Conservation (phyloP, 805 yeast genomes). For the Zygotorulaspora danielsina region DNA sequence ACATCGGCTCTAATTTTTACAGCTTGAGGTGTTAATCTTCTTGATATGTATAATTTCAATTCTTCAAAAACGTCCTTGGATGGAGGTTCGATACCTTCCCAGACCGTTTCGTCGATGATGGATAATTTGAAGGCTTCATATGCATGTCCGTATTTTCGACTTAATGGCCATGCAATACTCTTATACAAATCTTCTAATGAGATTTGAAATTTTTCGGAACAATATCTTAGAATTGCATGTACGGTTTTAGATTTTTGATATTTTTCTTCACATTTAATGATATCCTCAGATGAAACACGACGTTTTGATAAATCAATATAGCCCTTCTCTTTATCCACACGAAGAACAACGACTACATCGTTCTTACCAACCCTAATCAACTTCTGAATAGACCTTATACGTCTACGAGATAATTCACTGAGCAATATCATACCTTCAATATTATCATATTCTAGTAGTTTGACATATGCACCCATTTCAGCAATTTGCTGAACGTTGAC, state of each 20-base stretch:
- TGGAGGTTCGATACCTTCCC: constrained; percentile 74
- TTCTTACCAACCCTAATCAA: constrained; percentile 96
- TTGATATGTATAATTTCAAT: constrained; percentile 77
- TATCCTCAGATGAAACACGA: constrained; percentile 97
- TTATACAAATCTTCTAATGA: constrained; percentile 82
- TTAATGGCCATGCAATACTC: constrained; percentile 95
- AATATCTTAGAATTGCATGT: constrained; percentile 95
- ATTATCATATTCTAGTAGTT: constrained; percentile 91
- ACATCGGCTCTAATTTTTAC: constrained; percentile 98
- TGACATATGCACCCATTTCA: constrained; percentile 99
- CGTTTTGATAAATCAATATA: constrained; percentile 96
- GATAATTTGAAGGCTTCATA: constrained; percentile 96
- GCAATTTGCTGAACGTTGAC: constrained; percentile 98
- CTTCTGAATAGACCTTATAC: constrained; percentile 96
- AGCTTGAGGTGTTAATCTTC: constrained; percentile 96
- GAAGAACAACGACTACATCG: constrained; percentile 94
- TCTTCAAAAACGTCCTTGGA: constrained; percentile 74
- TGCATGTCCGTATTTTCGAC: constrained; percentile 93
- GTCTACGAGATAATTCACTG: constrained; percentile 95
- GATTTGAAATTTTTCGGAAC: constrained; percentile 92
- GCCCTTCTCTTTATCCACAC: constrained; percentile 98
- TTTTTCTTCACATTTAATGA: constrained; percentile 94
- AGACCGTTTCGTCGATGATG: constrained; percentile 81
- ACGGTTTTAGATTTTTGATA: constrained; percentile 96
- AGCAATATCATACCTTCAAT: constrained; percentile 98